A percentile compares a stretch with the other conserved stretches of the same genome.
Evolutionary conservation across 2,329 filamentous ascomycete genomes (phyloP).

Genomic region (Xylariaceae sp.): DNA sequence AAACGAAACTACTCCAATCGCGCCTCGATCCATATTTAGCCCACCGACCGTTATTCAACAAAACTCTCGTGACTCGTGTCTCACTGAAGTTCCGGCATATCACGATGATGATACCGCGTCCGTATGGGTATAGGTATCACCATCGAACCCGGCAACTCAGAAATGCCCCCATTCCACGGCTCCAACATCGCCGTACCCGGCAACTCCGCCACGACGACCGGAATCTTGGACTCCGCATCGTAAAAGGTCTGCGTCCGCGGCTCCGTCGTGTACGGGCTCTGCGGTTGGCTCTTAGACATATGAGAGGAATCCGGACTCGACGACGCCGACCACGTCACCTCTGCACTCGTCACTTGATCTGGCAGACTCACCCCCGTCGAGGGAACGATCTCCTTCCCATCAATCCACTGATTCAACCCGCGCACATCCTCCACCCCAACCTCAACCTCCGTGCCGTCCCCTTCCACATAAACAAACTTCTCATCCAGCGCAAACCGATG

Average conservation of each 20-base stretch:
- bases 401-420: slow-evolving; percentile 13
- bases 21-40: background rate
- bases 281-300: slow-evolving; percentile 10
- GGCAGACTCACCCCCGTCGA: background rate
- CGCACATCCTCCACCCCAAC: slow-evolving; percentile 13
- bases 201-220: slow-evolving; percentile 9
- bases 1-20: too few relatives aligned
- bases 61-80: background rate
- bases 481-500: slow-evolving; percentile 20
- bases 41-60: background rate
- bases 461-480: slow-evolving; percentile 14
- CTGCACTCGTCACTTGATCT: background rate
- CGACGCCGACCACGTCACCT: slow-evolving; percentile 9
- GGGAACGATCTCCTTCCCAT: slow-evolving; percentile 7
- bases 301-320: background rate
- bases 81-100: slow-evolving; percentile 13
- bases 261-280: slow-evolving; percentile 6
- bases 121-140: background rate
- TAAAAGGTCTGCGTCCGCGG: slow-evolving; percentile 14
- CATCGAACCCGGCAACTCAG: slow-evolving; percentile 16
- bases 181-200: slow-evolving; percentile 15
- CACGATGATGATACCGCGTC: slow-evolving; percentile 1
- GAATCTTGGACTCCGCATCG: slow-evolving; percentile 4
- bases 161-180: slow-evolving; percentile 17
- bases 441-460: background rate